A percentile compares a stretch with the other conserved stretches of the same genome.
Evolutionary conservation across 495 filamentous ascomycete species (phyloP).

Genomic region (Glutinoglossum americanum): DNA sequence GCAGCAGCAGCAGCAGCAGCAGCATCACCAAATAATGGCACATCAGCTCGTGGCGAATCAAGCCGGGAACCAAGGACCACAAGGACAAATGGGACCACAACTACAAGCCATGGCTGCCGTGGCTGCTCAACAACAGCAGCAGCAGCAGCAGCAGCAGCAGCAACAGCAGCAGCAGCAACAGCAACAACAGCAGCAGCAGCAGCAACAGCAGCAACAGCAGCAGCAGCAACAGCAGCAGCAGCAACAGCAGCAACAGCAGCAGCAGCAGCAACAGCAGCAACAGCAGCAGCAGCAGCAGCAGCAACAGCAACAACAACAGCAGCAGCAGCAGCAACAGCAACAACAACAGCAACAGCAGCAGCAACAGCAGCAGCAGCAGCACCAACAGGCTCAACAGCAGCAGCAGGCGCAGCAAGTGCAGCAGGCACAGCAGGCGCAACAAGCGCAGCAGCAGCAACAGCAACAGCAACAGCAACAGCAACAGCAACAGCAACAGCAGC

Average conservation of each 20-base stretch:
- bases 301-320: slow-evolving; percentile 12
- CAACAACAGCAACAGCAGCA: slow-evolving; percentile 22
- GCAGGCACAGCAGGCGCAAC: slow-evolving; percentile 12
- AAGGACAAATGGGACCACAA: slow-evolving; percentile 7
- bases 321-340: slow-evolving; percentile 9
- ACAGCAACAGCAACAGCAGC: slow-evolving; percentile 7
- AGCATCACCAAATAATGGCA: slow-evolving; percentile 6
- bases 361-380: too few species aligned
- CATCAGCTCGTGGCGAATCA: slow-evolving; percentile 2
- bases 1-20: slow-evolving; percentile 7
- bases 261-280: slow-evolving; percentile 20
- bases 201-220: slow-evolving; percentile 7
- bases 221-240: slow-evolving; percentile 6
- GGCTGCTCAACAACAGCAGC: slow-evolving; percentile 14
- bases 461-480: slow-evolving; percentile 7
- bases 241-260: slow-evolving; percentile 5
- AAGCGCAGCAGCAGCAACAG: slow-evolving; percentile 9
- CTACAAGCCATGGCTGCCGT: slow-evolving; percentile 13
- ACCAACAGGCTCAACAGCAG: slow-evolving; percentile 11
- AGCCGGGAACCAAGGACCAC: slow-evolving; percentile 9
- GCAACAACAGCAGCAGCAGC: slow-evolving; percentile 10
- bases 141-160: slow-evolving; percentile 25
- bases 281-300: slow-evolving; percentile 22
- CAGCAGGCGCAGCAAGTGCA: too few species aligned
- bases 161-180: slow-evolving; percentile 16